Conservation (phyloP, 306 rosid genomes). For the Albizia julibrissin region DNA sequence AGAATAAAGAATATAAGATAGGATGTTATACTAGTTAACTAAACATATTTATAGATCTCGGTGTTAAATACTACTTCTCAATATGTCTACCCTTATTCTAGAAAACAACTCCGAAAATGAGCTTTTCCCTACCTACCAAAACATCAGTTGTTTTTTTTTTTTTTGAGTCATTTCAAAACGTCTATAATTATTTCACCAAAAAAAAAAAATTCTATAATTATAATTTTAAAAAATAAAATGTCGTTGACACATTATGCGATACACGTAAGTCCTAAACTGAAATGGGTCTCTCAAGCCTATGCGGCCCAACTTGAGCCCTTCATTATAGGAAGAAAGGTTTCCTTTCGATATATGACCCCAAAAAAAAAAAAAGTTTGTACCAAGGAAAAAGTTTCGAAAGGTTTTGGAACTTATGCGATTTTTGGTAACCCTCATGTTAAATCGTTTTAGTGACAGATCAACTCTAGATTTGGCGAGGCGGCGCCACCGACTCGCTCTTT, state of each 20-base stretch:
- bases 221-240: too few relatives aligned
- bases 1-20: too few relatives aligned
- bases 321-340: too few relatives aligned
- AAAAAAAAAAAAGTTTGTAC: too few relatives aligned
- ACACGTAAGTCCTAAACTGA: neutral
- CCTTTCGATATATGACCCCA: too few relatives aligned
- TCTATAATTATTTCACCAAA: too few relatives aligned
- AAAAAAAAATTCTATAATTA: too few relatives aligned
- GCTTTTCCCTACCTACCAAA: neutral
- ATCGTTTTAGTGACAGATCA: neutral
- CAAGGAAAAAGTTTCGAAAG: neutral
- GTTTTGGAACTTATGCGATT: neutral
- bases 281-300: neutral
- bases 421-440: neutral
- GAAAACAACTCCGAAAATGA: neutral
- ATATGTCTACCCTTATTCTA: neutral
- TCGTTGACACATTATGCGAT: too few relatives aligned
- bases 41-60: too few relatives aligned
- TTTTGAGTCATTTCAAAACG: neutral
- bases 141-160: neutral
- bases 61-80: too few relatives aligned
- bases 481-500: neutral
- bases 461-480: neutral
- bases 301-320: neutral
- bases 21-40: too few relatives aligned